Evolutionary conservation across 1,139 yeast species (phyloP), one percentile per base, ranked within the genome.

Genomic region (Taphrina populina): DNA sequence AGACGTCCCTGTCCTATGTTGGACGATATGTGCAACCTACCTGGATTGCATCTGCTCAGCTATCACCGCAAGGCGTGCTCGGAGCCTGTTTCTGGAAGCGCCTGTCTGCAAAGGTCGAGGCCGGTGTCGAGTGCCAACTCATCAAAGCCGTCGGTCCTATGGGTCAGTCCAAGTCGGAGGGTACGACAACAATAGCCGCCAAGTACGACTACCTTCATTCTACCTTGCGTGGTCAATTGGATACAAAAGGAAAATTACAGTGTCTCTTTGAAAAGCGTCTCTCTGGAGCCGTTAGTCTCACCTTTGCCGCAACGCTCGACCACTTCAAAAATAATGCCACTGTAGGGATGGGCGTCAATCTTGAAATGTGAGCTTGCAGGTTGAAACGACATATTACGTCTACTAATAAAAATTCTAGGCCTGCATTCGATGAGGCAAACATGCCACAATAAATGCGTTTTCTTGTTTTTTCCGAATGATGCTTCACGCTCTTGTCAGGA

Each of bases 151-250:
- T 86, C 72, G 52, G 57, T 10, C 70, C 87, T 75, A 77, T 83
- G 78, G 90, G 88, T 60, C 81, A 86, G 58, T 87, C 94, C 61
- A 81, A 87, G 87, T 77, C 88, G 59, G 96, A 90, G 69, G 97
- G 95, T 67, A 80, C 80, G 65, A 90, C 99, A 66, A 86, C 96
- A 62, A 71, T 92, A 59, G 98, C 96, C 73, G 96, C 96, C 67
- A 92, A 90, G 75, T 92, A 92, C 73, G 98, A 92, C 75, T 94
- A 88, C 79, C 88, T 96, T 75, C 95, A 88, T 73, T 84, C 95
- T 60, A 84, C 88, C 58, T 88, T 88, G 81, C 83, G 98, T 73
- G 97, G 97, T 67, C 95, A 90, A 73, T 69, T 92, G 62, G 96
- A 90, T 73, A 82, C 95, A 56, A 77, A 79, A 60, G 98, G 98